phyloP scores from a whole-genome alignment of 2,329 filamentous ascomycete species.

The Talaromyces sp. region DNA sequence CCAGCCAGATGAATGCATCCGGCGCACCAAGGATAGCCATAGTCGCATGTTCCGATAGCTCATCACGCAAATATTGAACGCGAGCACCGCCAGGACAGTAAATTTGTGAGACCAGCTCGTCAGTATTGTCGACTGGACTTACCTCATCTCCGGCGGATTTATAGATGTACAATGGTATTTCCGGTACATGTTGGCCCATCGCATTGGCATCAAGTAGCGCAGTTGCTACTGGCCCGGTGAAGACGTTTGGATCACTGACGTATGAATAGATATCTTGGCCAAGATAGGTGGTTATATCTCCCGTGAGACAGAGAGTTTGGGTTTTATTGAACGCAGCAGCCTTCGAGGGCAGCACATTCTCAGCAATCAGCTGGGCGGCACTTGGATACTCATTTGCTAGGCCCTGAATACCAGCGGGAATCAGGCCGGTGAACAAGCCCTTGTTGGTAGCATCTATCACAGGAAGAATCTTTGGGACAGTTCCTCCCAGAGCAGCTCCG shows the following conservation, averaged over 20 bases:
- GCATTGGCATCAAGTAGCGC: conserved; percentile 24
- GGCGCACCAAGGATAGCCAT: conserved; percentile 34
- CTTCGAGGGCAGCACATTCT: conserved; percentile 21
- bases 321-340: conserved; percentile 24
- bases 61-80: conserved; percentile 47
- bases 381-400: conserved; percentile 28
- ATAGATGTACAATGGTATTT: conserved; percentile 51
- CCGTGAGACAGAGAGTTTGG: conserved; percentile 23
- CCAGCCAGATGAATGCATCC: conserved; percentile 32
- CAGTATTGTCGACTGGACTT: conserved; percentile 44
- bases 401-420: conserved; percentile 31
- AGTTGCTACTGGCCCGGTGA: conserved; percentile 17
- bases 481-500: conserved; percentile 51
- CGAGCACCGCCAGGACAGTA: conserved; percentile 40
- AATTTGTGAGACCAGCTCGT: conserved; percentile 37
- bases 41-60: conserved; percentile 41
- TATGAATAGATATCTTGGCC: conserved; percentile 25
- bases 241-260: conserved; percentile 22
- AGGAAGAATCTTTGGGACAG: conserved; percentile 42
- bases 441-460: conserved; percentile 37
- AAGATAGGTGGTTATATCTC: conserved; percentile 22
- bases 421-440: conserved; percentile 33
- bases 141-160: conserved; percentile 51
- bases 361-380: conserved; percentile 20
- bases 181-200: conserved; percentile 42